Evolutionary conservation across 1,284 basidiomycete genomes (phyloP), one percentile per base, ranked within the genome.

Genomic region (Cutaneotrichosporon spelunceum): DNA sequence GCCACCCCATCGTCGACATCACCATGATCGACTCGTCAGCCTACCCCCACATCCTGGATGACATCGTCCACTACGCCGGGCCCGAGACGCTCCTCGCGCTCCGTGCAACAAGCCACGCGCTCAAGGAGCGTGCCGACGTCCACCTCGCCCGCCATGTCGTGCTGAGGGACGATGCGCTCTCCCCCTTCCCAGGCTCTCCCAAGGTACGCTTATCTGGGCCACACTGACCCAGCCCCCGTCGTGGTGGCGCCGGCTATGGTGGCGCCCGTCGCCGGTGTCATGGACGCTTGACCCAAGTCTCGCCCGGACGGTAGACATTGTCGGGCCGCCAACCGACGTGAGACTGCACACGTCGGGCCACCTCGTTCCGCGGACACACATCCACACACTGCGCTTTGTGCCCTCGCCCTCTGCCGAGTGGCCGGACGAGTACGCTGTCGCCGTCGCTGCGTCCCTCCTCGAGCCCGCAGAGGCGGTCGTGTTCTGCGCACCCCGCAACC

Each of bases 381-480:
- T 50, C 14, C 24, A 14, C 1, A 19, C 24, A 3, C 24, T 50
- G 11, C 48, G 48, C 16, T 50, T 50, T 5, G 48, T 50, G 1
- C 48, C 48, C 14, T 27, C 19, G 7, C 1, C 27, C 26, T 8
- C 26, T 26, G 48, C 48, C 26, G 48, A 50, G 19, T 50, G 48
- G 48, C 14, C 48, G 7, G 48, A 50, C 48, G 48, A 50, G 14
- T 50, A 50, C 48, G 48, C 48, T 27, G 48, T 50, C 13, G 48
- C 48, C 26, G 48, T 50, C 16, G 48, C 48, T 5, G 48, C 48
- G 9, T 27, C 24, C 26, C 48, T 50, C 27, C 48, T 50, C 3
- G 14, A n/a, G 14, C 48, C 48, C 11, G 19, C 4, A 1, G 26
- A 27, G 6, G 48, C 27, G 3, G 48, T 50, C 3, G 26, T 50